Percentiles rank a stretch among this genome's conserved stretches.
Conservation (phyloP, 2,329 filamentous ascomycete genomes). For the Ascocoryne sarcoides region DNA sequence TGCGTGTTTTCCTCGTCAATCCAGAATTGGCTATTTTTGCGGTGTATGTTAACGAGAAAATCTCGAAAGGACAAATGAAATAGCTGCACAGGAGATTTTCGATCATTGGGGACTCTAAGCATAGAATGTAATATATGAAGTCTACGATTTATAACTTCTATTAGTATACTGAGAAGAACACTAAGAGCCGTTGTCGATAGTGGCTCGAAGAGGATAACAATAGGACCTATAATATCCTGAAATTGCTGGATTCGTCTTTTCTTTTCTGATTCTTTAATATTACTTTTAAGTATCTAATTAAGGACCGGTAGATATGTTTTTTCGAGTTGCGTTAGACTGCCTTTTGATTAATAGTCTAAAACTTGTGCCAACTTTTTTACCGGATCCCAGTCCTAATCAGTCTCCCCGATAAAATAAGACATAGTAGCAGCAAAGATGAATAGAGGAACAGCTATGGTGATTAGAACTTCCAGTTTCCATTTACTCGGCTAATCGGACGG, state of each 20-base stretch:
- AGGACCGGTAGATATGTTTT: slow-evolving; percentile 21
- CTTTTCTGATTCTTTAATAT: slow-evolving; percentile 7
- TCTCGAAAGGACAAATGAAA: slow-evolving; percentile 33
- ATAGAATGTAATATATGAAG: slow-evolving; percentile 30
- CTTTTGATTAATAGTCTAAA: slow-evolving; percentile 15
- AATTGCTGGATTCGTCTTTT: slow-evolving; percentile 20
- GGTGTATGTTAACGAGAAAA: slow-evolving; percentile 25
- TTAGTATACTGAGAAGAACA: slow-evolving; percentile 20
- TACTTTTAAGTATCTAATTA: slow-evolving; percentile 8
- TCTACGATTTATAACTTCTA: slow-evolving; percentile 13
- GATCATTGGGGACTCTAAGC: slow-evolving; percentile 24
- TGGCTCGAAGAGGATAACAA: slow-evolving; percentile 19
- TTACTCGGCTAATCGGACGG: slow-evolving; percentile 7
- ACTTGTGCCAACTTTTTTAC: slow-evolving; percentile 20
- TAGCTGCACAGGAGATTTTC: slow-evolving; percentile 21
- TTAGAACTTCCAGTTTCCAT: slow-evolving; percentile 11
- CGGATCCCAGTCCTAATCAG: slow-evolving; percentile 12
- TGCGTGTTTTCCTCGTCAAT: slow-evolving; percentile 30
- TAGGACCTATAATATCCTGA: slow-evolving; percentile 15
- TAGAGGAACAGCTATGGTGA: slow-evolving; percentile 27
- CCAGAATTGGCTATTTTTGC: slow-evolving; percentile 26
- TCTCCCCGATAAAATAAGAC: slow-evolving; percentile 20
- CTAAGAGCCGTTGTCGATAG: slow-evolving; percentile 25
- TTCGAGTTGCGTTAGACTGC: slow-evolving; percentile 17
- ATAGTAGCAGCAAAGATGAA: slow-evolving; percentile 29